Base-by-base conservation (phyloP, 768 basidiomycete species). In the Naganishia randhawae region DNA sequence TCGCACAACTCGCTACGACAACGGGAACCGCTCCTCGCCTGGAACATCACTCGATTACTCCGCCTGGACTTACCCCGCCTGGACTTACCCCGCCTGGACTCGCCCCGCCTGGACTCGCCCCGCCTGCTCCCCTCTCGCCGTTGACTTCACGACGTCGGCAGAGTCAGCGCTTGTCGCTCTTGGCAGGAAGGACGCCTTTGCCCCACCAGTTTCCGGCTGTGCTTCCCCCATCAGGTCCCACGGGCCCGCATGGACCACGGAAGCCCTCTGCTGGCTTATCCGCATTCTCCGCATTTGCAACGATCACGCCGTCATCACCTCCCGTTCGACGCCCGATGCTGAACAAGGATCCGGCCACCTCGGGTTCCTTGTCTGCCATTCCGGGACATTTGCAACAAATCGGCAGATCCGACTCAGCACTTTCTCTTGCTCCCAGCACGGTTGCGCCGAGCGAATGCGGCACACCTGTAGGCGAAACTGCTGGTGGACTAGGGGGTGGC, bases 401-500 rank as follows among this genome's bases (percentile, higher is more conserved):
- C 45, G 57, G 55, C 7, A 54, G 78, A 50, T 55, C 80, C 39
- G 75, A 79, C 57, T 77, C 77, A 63, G 71, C 71, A 22, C 63
- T 75, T 2, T 76, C 78, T 0, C 41, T 75, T 13, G 80, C 80
- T 1, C 80, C 80, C 0, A 75, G 66, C 73, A 80, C 73, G 54
- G 76, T 70, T 14, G 80, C 69, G 33, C 78, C 72, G 71, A 82
- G 73, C 71, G 76, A 75, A 39, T 72, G 72, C 31, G 75, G 71
- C 4, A 79, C 78, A 22, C 78, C 78, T 17, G 65, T 70, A 33
- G 76, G 73, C 39, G 78, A 79, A 66, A 74, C 75, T 41, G 76
- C 75, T 0, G 81, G 80, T 22, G 77, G 81, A 14, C 76, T 80
- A 1, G 88, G 88, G 51, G 85, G 86, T 37, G 85, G 87, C 69